phyloP scores from a whole-genome alignment of 2,329 filamentous ascomycete species.

The Tolypocladium pustulatum region DNA sequence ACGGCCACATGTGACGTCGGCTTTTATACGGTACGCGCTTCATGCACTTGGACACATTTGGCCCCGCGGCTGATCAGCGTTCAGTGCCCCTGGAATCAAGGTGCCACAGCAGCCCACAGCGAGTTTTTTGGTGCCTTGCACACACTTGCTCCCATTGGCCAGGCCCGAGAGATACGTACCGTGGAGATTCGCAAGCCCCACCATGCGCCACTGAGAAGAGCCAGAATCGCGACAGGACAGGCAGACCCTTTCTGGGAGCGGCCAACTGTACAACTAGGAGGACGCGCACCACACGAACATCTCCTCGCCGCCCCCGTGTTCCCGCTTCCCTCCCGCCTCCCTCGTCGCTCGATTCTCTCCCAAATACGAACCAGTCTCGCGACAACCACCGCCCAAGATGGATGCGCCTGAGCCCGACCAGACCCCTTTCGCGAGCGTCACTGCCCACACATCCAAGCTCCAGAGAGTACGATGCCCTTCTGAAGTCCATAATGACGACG shows the following conservation, averaged over 20 bases:
- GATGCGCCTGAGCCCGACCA: conserved; percentile 78
- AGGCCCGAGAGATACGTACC: neutral
- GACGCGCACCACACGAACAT: neutral
- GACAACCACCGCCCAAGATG: conserved; percentile 39
- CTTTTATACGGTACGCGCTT: no score
- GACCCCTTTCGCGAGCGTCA: conserved; percentile 86
- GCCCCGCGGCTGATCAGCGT: neutral
- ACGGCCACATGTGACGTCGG: no score
- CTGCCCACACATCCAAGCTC: conserved; percentile 68
- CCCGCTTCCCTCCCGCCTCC: neutral
- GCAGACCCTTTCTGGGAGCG: neutral
- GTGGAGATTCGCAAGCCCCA: neutral
- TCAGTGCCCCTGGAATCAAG: neutral
- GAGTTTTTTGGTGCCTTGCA: neutral
- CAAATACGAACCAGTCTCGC: neutral
- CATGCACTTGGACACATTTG: no score
- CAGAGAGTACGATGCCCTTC: conserved; percentile 47
- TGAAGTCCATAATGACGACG: neutral
- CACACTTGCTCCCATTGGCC: neutral
- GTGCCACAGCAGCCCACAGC: neutral
- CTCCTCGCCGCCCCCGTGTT: neutral
- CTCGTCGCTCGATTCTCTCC: neutral
- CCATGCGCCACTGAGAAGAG: neutral
- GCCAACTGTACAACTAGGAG: neutral
- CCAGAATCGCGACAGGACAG: neutral